Base-by-base conservation (phyloP, 2,329 filamentous ascomycete species). In the Ascosphaera acerosa region DNA sequence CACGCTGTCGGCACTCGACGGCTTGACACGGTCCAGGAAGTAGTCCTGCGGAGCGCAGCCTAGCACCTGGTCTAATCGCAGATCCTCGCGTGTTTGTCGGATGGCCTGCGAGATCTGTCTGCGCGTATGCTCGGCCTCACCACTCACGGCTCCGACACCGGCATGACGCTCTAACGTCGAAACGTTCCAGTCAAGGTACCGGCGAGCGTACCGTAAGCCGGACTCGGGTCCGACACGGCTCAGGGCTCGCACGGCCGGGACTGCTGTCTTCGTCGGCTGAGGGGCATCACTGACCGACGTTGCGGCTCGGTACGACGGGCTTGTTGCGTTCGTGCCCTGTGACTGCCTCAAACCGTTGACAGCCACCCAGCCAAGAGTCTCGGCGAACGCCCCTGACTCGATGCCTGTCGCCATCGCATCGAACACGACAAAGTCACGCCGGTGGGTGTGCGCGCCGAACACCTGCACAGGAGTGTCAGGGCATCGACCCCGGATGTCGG, bases 111-210 rank as follows among this genome's bases (percentile, higher is more conserved):
- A 61, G 2, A 64, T 53, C 1, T 42, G 41, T 14, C 52, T 33
- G 18, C 33, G 23, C 29, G 44, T 42, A 23, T 49, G 41, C 29
- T 61, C 57, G 29, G 57, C 59, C 25, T 55, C 57, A n/a, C 52
- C 47, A 7, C 9, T 9, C 20, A 9, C 12, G 9, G 9, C 20
- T 9, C 7, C 7, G 12, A 12, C 20, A 9, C 20, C 12, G 3
- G 66, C 59, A 42, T 75, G 70, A 42, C 67, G 72, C 35, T 62
- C 57, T 40, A 75, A 73, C 0, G 66, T 70, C n/a, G 58, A 51
- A 4, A 66, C 59, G 45, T 74, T 75, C 62, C 67, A 75, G 48
- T 76, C 70, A 6, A 76, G 55, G 41, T 73, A 75, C 15, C 69
- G 59, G 5, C 70, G 61, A 3, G 62, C 60, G 41, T 64, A 70